Evolutionary conservation across 176 grass and related monocot species (phyloP).

Genomic region (Areca catechu): DNA sequence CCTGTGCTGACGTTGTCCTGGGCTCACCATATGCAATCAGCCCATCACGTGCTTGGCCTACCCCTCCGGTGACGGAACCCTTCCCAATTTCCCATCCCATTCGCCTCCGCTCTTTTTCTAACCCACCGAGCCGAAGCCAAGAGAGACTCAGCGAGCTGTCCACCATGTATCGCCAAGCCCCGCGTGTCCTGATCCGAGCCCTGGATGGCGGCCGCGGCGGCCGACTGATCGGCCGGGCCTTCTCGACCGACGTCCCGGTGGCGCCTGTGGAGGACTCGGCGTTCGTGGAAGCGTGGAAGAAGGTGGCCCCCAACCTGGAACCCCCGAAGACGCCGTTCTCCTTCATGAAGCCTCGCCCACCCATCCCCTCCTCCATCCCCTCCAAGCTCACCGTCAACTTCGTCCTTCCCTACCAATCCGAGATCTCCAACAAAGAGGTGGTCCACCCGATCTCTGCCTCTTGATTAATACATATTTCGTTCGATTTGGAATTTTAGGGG

Average conservation of each 20-base stretch:
- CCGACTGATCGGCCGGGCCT: slow-evolving; percentile 13
- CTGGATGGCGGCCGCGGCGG: slow-evolving; percentile 25
- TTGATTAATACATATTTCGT: no score
- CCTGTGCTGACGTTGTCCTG: no score
- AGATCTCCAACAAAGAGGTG: slow-evolving; percentile 90
- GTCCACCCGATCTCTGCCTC: not conserved
- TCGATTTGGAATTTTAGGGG: no score
- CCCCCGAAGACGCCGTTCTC: slow-evolving; percentile 49
- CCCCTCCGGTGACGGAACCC: no score
- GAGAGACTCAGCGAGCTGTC: not conserved
- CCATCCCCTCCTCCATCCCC: slow-evolving; percentile 50
- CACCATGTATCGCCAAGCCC: slow-evolving; percentile 44
- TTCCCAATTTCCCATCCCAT: no score
- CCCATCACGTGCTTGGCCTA: no score
- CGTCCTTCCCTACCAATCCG: slow-evolving; percentile 85
- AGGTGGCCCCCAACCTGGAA: slow-evolving; percentile 61
- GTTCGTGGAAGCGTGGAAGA: slow-evolving; percentile 68
- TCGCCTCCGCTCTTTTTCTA: no score
- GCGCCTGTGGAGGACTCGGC: slow-evolving; percentile 34
- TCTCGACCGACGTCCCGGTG: slow-evolving; percentile 40
- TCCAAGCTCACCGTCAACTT: slow-evolving; percentile 88
- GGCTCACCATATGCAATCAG: no score
- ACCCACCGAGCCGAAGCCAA: no score
- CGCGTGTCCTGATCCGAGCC: slow-evolving; percentile 29
- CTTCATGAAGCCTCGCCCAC: slow-evolving; percentile 69